Evolutionary conservation across 2,329 filamentous ascomycete genomes (phyloP), one percentile per base, ranked within the genome.

Genomic region (Huntiella omanensis): DNA sequence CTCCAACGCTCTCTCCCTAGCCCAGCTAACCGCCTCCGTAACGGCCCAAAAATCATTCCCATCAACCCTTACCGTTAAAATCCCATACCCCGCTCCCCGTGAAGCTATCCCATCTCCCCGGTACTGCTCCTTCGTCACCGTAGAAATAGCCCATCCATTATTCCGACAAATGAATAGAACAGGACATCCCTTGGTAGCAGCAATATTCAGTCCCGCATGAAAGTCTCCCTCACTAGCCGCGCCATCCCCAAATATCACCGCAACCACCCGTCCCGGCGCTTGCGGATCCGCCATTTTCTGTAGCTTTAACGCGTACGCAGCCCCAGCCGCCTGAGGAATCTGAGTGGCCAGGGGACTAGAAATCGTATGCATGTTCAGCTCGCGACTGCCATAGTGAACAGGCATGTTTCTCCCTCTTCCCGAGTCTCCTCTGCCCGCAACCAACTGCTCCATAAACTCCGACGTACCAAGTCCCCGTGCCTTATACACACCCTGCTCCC

Each of bases 1-100:
- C 47, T 80, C 67, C 3, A 96, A 69, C 0, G 88, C 87, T 56
- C 88, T 74, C 42, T 74, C 70, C 2, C 87, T 73, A 0, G 91
- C 91, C 58, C 74, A 73, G 56, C 75, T 75, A 17, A 83, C 91
- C 0, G 77, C 85, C 61, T 86, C 81, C 36, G 83, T 71, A 0
- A 94, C 84, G 1, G 87, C 86, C 63, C 87, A 87, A 53, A 94
- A 82, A 55, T 94, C 86, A 57, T 93, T 94, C n/a, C 87, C 87
- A 56, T 95, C 87, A 0, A 94, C 81, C 22, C 87, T 75, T 51
- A 94, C 82, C 0, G 86, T 93, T 54, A 92, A 84, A 53, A 94
- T 93, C n/a, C 86, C 86, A 58, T 95, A 94, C 0, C 87, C 86
- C 7, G 87, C 72, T 16, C 85, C 86, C 33, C 86, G 74, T 43